Conservation (phyloP, 2,329 filamentous ascomycete species). For the Sphaerulina musiva region DNA sequence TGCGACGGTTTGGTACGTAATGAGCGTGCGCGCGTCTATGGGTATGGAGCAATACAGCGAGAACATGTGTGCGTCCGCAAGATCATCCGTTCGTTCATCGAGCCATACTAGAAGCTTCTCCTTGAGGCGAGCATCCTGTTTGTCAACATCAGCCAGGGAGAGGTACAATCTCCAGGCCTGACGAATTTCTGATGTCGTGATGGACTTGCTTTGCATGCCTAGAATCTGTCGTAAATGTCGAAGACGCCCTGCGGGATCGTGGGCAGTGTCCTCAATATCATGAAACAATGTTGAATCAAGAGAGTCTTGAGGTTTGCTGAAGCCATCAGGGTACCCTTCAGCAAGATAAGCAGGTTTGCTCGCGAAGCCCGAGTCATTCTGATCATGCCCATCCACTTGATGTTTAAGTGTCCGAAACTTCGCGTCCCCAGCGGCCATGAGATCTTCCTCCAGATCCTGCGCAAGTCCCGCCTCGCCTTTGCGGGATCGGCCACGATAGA, state of each 20-base stretch:
- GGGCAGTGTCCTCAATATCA: not conserved
- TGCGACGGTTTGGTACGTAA: slow-evolving; percentile 22
- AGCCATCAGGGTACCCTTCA: not conserved
- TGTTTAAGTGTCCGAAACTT: not conserved
- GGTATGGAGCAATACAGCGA: slow-evolving; percentile 26
- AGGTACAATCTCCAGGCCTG: slow-evolving; percentile 36
- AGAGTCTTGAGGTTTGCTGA: not conserved
- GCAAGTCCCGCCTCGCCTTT: not conserved
- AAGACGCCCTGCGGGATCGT: slow-evolving; percentile 2
- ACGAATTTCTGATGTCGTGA: not conserved
- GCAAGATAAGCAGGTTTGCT: slow-evolving; percentile 3
- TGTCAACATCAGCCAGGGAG: slow-evolving; percentile 23
- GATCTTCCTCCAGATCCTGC: not conserved
- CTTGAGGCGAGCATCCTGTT: slow-evolving; percentile 22
- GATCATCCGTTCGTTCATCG: slow-evolving; percentile 10
- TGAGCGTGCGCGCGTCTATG: slow-evolving; percentile 14
- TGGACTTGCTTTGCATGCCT: not conserved
- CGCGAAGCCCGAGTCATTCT: not conserved
- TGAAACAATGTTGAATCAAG: not conserved
- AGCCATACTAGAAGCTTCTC: slow-evolving; percentile 28
- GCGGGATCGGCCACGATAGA: too few relatives aligned
- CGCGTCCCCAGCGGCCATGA: not conserved
- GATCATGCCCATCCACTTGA: not conserved
- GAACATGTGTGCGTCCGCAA: slow-evolving; percentile 21
- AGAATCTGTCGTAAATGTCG: slow-evolving; percentile 9